Conservation (phyloP, 495 filamentous ascomycete genomes). For the Darksidea phi region DNA sequence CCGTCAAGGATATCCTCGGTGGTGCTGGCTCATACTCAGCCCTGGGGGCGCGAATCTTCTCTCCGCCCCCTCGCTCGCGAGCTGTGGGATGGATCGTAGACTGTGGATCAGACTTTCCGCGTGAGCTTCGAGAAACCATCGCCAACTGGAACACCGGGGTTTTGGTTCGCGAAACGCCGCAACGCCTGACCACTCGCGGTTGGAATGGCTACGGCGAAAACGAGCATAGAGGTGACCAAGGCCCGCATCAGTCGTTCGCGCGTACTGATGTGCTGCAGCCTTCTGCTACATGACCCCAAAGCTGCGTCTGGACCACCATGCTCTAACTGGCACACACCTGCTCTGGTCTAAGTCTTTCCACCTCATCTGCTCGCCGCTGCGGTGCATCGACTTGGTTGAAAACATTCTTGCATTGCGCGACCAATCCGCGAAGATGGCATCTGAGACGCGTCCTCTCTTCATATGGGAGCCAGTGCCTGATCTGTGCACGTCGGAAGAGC, state of each 20-base stretch:
- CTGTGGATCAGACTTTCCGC: slow-evolving; percentile 80
- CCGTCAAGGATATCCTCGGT: slow-evolving; percentile 70
- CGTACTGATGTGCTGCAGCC: slow-evolving; percentile 50
- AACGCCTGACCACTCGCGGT: slow-evolving; percentile 77
- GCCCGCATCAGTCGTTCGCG: neutral
- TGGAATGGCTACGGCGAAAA: slow-evolving; percentile 80
- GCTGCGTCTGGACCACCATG: slow-evolving; percentile 64
- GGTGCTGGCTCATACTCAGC: slow-evolving; percentile 85
- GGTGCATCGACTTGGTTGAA: slow-evolving; percentile 72
- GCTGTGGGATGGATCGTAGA: slow-evolving; percentile 88
- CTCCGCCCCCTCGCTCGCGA: slow-evolving; percentile 55
- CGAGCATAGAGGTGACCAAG: slow-evolving; percentile 54
- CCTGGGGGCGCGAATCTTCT: slow-evolving; percentile 84
- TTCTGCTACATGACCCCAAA: slow-evolving; percentile 91
- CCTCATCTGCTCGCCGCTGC: slow-evolving; percentile 75
- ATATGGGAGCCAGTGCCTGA: slow-evolving; percentile 97
- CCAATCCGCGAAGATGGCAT: slow-evolving; percentile 3
- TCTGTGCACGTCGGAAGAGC: slow-evolving; percentile 73
- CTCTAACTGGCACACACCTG: slow-evolving; percentile 54
- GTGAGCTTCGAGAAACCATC: slow-evolving; percentile 60
- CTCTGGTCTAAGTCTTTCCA: slow-evolving; percentile 77
- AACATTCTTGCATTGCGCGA: slow-evolving; percentile 51
- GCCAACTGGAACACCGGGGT: slow-evolving; percentile 70
- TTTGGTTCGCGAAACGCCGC: slow-evolving; percentile 62
- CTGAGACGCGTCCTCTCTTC: slow-evolving; percentile 57